phyloP scores from a whole-genome alignment of 2,329 filamentous ascomycete species.

The Leptographium wingfieldii region DNA sequence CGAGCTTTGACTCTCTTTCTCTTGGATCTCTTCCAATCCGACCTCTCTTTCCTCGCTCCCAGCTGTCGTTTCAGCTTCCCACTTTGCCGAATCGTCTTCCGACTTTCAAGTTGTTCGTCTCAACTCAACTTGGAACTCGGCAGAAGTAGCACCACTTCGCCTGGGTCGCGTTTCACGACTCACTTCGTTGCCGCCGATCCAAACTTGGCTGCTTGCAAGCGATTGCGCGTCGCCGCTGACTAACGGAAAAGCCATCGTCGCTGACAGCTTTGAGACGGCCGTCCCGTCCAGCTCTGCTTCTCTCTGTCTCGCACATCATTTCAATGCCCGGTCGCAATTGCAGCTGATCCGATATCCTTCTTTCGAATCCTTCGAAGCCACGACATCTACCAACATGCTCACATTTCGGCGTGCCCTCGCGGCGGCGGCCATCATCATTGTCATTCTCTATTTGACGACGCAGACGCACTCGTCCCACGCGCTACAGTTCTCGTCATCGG shows the following conservation, averaged over 20 bases:
- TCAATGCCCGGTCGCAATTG: background rate
- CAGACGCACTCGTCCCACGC: conserved; percentile 37
- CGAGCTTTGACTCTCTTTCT: background rate
- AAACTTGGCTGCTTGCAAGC: background rate
- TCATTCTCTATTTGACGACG: conserved; percentile 57
- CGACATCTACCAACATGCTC: conserved; percentile 45
- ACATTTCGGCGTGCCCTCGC: conserved; percentile 66
- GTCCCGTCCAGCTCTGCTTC: background rate
- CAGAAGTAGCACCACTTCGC: background rate
- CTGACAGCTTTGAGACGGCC: background rate
- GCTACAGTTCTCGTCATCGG: conserved; percentile 7
- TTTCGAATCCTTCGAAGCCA: background rate
- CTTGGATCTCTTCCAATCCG: background rate
- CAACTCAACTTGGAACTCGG: background rate
- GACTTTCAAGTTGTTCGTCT: background rate
- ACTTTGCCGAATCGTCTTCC: background rate
- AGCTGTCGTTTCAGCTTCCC: background rate
- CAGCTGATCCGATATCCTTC: background rate
- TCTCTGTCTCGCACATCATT: background rate
- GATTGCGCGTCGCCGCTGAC: background rate
- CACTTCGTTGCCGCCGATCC: background rate
- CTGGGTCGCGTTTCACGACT: background rate
- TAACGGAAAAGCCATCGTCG: background rate
- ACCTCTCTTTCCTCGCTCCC: background rate
- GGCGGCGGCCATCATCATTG: conserved; percentile 55